A percentile compares a stretch with the other conserved stretches of the same genome.
These are phyloP conservation scores for Asparagopsis taxiformis DNA, from an alignment of 31 red algal species.

Conservation along the genomic window DNA sequence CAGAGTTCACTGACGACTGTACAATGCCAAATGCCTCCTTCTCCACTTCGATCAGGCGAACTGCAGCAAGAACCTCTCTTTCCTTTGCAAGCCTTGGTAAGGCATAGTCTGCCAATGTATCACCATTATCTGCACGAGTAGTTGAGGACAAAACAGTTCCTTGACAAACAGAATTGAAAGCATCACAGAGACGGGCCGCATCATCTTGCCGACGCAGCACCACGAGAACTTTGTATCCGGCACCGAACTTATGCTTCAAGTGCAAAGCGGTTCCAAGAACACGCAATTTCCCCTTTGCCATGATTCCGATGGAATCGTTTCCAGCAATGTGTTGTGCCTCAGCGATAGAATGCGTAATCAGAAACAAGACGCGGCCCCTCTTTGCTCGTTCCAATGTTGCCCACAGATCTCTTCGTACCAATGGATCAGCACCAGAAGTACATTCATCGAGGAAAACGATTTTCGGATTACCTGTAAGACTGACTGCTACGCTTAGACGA, in stretches of 20 bases:
- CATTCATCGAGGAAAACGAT: conserved; percentile 97
- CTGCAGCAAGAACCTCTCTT: conserved; percentile 27
- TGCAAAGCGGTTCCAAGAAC: conserved; percentile 89
- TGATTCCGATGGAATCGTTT: conserved; percentile 82
- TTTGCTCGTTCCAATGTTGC: conserved; percentile 85
- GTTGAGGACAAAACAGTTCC: conserved; percentile 15
- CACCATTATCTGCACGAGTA: conserved; percentile 18
- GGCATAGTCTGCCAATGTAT: conserved; percentile 28
- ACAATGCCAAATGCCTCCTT: conserved; percentile 29
- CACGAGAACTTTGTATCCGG: conserved; percentile 72
- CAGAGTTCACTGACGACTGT: conserved; percentile 60
- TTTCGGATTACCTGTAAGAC: conserved; percentile 91
- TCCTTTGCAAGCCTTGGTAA: conserved; percentile 47
- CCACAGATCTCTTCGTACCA: conserved; percentile 87
- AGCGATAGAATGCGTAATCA: conserved; percentile 97
- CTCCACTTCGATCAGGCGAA: conserved; percentile 40
- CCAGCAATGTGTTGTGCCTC: conserved; percentile 90
- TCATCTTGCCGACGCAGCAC: conserved; percentile 5
- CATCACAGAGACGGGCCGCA: conserved; percentile 22
- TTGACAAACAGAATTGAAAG: conserved; percentile 20
- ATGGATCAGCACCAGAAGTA: conserved; percentile 90
- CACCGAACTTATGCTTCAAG: conserved; percentile 94
- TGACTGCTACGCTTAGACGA: conserved; percentile 86
- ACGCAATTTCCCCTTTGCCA: conserved; percentile 84
- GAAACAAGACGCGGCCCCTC: conserved; percentile 79